phyloP scores from a whole-genome alignment of 306 rosid genomes.

The Cyamopsis tetragonoloba region DNA sequence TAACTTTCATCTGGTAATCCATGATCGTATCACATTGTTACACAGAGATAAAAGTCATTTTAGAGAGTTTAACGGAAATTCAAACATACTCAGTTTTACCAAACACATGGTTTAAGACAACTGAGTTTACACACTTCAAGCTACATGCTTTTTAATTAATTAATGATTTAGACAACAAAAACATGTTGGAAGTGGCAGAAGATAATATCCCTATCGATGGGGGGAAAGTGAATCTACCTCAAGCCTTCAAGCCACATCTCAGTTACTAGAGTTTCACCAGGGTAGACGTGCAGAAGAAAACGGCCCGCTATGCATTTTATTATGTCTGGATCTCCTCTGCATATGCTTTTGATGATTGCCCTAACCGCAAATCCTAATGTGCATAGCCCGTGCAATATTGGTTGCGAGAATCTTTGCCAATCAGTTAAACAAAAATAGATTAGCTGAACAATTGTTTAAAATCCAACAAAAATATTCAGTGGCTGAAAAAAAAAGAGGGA shows the following conservation, averaged over 20 bases:
- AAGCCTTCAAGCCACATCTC: slow-evolving; percentile 90
- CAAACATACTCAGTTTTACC: too few species aligned
- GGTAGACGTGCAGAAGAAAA: slow-evolving; percentile 86
- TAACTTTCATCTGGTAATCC: too few species aligned
- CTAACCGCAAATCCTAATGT: slow-evolving; percentile 85
- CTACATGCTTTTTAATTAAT: too few species aligned
- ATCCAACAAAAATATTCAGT: background rate
- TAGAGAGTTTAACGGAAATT: too few species aligned
- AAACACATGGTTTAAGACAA: too few species aligned
- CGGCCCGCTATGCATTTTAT: slow-evolving; percentile 70
- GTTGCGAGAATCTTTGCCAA: slow-evolving; percentile 69
- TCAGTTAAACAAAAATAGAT: slow-evolving; percentile 10
- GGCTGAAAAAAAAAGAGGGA: background rate
- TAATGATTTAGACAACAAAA: background rate
- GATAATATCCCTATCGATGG: background rate
- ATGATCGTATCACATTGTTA: too few species aligned
- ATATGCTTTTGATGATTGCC: slow-evolving; percentile 76
- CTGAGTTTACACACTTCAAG: too few species aligned
- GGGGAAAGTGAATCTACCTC: slow-evolving; percentile 44
- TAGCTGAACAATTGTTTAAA: background rate
- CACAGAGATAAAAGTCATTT: too few species aligned
- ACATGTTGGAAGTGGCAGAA: background rate
- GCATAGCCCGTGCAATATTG: slow-evolving; percentile 93
- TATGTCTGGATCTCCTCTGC: slow-evolving; percentile 67
- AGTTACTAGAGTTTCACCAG: slow-evolving; percentile 81